phyloP scores from a whole-genome alignment of 768 basidiomycete species.

The Strobilomyces dryophilus region DNA sequence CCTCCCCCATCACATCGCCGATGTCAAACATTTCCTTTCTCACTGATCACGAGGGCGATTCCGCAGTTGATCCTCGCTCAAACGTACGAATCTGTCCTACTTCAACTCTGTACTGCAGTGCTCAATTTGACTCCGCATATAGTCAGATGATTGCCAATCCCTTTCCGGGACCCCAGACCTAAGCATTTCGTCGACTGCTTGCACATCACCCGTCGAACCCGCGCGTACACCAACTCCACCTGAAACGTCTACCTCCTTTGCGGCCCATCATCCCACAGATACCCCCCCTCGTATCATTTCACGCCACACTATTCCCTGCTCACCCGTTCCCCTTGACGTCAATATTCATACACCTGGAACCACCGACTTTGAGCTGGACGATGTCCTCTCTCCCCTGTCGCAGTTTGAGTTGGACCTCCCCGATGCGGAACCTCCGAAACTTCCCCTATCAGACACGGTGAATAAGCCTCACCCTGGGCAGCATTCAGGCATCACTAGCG shows the following conservation, averaged over 20 bases:
- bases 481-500: neutral
- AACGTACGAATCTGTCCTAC: constrained; percentile 27
- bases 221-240: neutral
- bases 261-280: neutral
- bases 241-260: neutral
- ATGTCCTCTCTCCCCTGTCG: constrained; percentile 17
- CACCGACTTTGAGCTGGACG: neutral
- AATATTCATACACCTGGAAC: neutral
- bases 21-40: constrained; percentile 36
- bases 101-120: neutral
- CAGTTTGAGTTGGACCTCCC: constrained; percentile 23
- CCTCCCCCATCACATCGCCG: constrained; percentile 44
- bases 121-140: constrained; percentile 4
- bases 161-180: constrained; percentile 7
- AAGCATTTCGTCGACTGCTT: constrained; percentile 10
- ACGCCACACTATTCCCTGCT: neutral
- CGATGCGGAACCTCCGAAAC: constrained; percentile 18
- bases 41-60: constrained; percentile 16
- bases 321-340: neutral
- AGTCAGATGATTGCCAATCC: constrained; percentile 12
- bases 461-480: constrained; percentile 15
- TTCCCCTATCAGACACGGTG: constrained; percentile 21
- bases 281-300: neutral
- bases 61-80: constrained; percentile 13
- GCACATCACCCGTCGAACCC: constrained; percentile 11